phyloP scores from a whole-genome alignment of 305 asterid species.

The Rubia balearica region DNA sequence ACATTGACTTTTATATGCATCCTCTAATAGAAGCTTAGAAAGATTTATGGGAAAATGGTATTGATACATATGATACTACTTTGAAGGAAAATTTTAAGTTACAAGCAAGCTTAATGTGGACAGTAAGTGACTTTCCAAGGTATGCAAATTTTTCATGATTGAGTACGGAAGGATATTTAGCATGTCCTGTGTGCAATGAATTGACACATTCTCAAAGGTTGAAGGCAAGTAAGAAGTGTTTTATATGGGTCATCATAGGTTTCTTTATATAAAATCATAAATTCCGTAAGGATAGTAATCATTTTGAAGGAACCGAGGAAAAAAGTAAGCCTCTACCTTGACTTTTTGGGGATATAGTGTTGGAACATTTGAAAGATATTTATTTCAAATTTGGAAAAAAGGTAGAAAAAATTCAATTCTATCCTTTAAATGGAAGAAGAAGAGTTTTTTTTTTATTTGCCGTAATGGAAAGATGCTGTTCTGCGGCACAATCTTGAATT shows the following conservation, averaged over 20 bases:
- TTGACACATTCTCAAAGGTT: neutral
- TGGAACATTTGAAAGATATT: too few species aligned
- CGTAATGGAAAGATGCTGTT: too few species aligned
- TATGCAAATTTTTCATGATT: constrained; percentile 13
- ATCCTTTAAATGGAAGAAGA: too few species aligned
- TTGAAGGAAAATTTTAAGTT: neutral
- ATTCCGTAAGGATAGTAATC: constrained; percentile 1
- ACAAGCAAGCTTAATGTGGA: constrained; percentile 1
- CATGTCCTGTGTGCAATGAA: constrained; percentile 2
- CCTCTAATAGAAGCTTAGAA: too few species aligned
- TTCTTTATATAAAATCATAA: neutral
- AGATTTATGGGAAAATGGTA: neutral
- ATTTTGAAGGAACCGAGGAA: constrained; percentile 5
- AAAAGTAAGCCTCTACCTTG: neutral
- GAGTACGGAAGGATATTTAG: constrained; percentile 4
- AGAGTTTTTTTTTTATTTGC: too few species aligned
- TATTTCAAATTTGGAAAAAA: too few species aligned
- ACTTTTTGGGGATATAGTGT: too few species aligned
- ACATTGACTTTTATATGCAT: too few species aligned
- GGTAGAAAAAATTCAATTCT: too few species aligned
- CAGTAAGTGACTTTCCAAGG: constrained; percentile 11
- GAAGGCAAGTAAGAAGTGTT: neutral
- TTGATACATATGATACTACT: constrained; percentile 14
- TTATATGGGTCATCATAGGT: constrained; percentile 8
- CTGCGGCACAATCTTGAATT: too few species aligned